Evolutionary conservation across 2,329 filamentous ascomycete species (phyloP), one percentile per base, ranked within the genome.

Genomic region (Myriosclerotinia curreyana): DNA sequence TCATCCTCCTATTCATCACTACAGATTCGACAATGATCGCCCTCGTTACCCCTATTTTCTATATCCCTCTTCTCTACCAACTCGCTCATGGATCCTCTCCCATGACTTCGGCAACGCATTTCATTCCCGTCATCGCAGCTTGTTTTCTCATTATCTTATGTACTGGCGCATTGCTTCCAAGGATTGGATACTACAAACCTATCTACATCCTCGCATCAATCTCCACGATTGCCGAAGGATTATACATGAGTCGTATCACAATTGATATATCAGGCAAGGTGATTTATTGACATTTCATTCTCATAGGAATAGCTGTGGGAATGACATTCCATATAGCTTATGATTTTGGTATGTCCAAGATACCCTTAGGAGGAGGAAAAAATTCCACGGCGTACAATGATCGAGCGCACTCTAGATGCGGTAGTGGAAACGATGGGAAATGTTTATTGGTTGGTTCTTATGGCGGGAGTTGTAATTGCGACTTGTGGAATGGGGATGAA

Each of bases 371-470:
- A 42, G 20, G 46, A 15, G 28, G 31, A 15, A 38, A 46, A 31
- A 58, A 34, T 28, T 11, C 36, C 4, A 22, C 36, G 5, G 25
- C 25, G 5, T 46, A 31, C 46, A 1, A 11, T 28, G 15, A 55
- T 55, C 14, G 22, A 17, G 9, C 25, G 22, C 25, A 36, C 15
- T 20, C n/a, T 55, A 11, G 36, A 28, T 28, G 52, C 15, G 2
- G 5, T 55, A 5, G 36, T 55, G 20, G 20, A 20, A n/a, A 22
- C 38, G 17, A 22, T 58, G 17, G 25, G 40, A 4, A 46, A 22
- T 17, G 54, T 58, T 15, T 46, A 58, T 36, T n/a, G 25, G 40
- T 22, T 58, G 25, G 20, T 48, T 22, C 25, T 58, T n/a, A 28
- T 1, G 20, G 40, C 17, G 25, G 54, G 54, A 22, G 42, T 58